Conservation (phyloP, 306 rosid genomes). For the Pterocarpus santalinus region DNA sequence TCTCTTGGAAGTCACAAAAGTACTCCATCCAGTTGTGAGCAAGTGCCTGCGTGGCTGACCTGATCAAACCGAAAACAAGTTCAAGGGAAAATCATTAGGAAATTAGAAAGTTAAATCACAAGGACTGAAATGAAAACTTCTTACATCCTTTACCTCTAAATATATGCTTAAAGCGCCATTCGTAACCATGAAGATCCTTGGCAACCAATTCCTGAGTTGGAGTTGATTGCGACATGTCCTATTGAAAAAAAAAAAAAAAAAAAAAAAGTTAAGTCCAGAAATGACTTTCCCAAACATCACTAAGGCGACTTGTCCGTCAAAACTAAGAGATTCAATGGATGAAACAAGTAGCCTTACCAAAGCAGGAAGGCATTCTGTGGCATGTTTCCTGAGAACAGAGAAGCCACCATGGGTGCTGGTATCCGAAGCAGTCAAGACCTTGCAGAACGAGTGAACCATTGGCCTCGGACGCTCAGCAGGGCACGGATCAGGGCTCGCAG, state of each 20-base stretch:
- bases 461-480: slow-evolving; percentile 58
- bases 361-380: slow-evolving; percentile 92
- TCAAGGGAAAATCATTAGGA: slow-evolving; percentile 23
- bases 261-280: background rate
- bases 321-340: slow-evolving; percentile 6
- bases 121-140: slow-evolving; percentile 27
- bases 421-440: slow-evolving; percentile 92
- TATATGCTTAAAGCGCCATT: slow-evolving; percentile 96
- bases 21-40: slow-evolving; percentile 98
- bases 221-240: slow-evolving; percentile 89
- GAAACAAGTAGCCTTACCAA: slow-evolving; percentile 60
- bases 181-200: slow-evolving; percentile 92
- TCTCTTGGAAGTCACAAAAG: slow-evolving; percentile 94
- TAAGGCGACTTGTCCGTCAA: background rate
- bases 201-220: slow-evolving; percentile 96
- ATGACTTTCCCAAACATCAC: slow-evolving; percentile 9
- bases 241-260: slow-evolving; percentile 23
- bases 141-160: slow-evolving; percentile 71
- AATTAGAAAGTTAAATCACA: slow-evolving; percentile 29
- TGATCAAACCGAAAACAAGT: slow-evolving; percentile 50
- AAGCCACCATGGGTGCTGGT: slow-evolving; percentile 99
- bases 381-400: slow-evolving; percentile 93
- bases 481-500: slow-evolving; percentile 62
- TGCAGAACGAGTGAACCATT: slow-evolving; percentile 71
- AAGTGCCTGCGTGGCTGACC: slow-evolving; percentile 98